Base-by-base conservation (phyloP, 257 asterid genomes). In the Solanum okadae region DNA sequence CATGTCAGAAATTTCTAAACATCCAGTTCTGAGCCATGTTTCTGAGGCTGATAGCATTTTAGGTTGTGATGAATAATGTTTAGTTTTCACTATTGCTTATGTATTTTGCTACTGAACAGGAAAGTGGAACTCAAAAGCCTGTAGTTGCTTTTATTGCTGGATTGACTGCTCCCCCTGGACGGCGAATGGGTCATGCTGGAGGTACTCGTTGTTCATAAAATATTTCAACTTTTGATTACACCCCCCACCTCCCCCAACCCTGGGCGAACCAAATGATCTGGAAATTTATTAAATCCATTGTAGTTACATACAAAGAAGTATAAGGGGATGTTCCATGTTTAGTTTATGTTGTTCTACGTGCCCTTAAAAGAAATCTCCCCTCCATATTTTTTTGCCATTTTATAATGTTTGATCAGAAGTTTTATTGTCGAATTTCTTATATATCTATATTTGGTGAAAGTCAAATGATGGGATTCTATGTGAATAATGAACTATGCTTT, bases 161-260 rank as follows among this genome's bases (percentile, higher is more conserved):
- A 88, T 98, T 97, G 89, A 97, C 99, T 83, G 99, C 98, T 89
- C 98, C 98, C 49, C 98, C 98, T 83, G 98, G 98, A 79, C 93
- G 99, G 88, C 93, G 98, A 88, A 97, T 97, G 98, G 98, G 98
- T 79, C 98, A 97, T 81, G 98, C 98, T 49, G 98, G 99, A 96
- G 98, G 99, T 97, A 94, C 52, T 85, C 68, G 3, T 88, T 75
- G 38, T 87, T 20, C 40, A 37, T 34, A 11, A 76, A 38, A 37
- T 38, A 76, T 76, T 76, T 76, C 12, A 22, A 75, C 52, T 35
- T 76, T 22, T 73, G 81, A 73, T 73, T 18, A 20, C 25, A 38
- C 10, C 42, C 22, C 33, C 15, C 33, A 8, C 63, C 63, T 16
- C 25, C 68, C 68, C 61, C 8, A 2, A 1, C 59, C 22, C 59